These are phyloP conservation scores for Scortechinia acanthostroma DNA, from an alignment of 2,329 filamentous ascomycete genomes.

Conservation along the genomic window DNA sequence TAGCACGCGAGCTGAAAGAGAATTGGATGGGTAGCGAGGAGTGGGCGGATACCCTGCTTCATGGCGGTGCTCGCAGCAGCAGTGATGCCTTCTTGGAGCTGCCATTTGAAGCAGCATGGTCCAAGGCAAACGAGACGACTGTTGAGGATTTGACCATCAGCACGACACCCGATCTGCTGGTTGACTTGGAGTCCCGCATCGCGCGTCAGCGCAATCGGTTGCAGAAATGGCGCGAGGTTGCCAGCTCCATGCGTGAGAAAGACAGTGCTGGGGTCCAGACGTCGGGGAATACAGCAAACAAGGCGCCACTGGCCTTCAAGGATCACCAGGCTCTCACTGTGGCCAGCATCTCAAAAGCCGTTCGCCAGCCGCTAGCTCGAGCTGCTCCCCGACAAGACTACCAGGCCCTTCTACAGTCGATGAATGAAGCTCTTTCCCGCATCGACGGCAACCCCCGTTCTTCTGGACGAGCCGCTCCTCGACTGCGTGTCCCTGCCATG, in stretches of 20 bases:
- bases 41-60: background rate
- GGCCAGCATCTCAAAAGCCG: background rate
- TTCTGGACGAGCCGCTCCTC: too few species aligned
- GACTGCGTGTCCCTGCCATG: too few species aligned
- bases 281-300: background rate
- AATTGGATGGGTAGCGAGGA: conserved; percentile 1
- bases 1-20: background rate
- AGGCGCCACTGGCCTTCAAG: background rate
- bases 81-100: background rate
- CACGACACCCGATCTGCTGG: background rate
- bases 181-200: background rate
- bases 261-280: background rate
- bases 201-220: background rate
- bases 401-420: background rate
- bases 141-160: background rate
- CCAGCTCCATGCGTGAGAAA: background rate
- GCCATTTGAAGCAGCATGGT: background rate
- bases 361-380: background rate
- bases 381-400: background rate
- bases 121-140: background rate
- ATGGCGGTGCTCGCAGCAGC: background rate
- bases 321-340: conserved; percentile 1
- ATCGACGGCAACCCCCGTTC: background rate
- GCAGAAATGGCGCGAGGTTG: background rate
- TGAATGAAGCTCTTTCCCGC: background rate